Evolutionary conservation across 2,329 filamentous ascomycete genomes (phyloP), one percentile per base, ranked within the genome.

Genomic region (Cordyceps cateniannulata): DNA sequence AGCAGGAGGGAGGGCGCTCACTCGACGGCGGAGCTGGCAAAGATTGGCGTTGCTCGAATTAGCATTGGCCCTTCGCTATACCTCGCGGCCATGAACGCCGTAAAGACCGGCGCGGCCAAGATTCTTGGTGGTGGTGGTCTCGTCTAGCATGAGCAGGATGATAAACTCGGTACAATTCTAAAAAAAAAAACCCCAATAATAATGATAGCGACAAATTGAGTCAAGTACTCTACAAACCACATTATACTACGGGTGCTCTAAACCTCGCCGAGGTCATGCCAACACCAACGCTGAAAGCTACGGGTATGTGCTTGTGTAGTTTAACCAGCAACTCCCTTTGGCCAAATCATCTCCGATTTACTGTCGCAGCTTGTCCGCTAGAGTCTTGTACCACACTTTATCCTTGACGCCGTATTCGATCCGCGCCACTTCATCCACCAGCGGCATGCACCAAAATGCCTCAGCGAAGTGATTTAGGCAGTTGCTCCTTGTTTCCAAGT

Each of bases 21-120:
- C 63, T 77, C 75, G 4, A 74, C 78, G 1, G 66, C 68, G 40
- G 75, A 81, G 62, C 65, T 84, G 65, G 74, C 70, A 4, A 66
- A 75, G 47, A 70, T 84, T 54, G 82, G 82, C 0, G 80, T 85
- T 42, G 79, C 81, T 7, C 77, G 82, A 63, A 77, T 85, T 63
- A 84, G 81, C 68, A 70, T 85, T 62, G 83, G 82, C 0, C 81
- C 81, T 0, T 73, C 72, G 25, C 62, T 83, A 62, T 80, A 74
- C 65, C 63, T 69, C 1, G 67, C 72, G 48, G 79, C 77, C 2
- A 76, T 77, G 69, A 67, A 68, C 35, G 70, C 73, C 2, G 68
- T 75, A 18, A 75, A 74, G 65, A 63, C 69, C 16, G 68, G 69
- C 1, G 75, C 74, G 1, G 51, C 54, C 14, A 69, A 66, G 8